Conservation (phyloP, 352 stramenopile species). For the Pythium aristosporum region DNA sequence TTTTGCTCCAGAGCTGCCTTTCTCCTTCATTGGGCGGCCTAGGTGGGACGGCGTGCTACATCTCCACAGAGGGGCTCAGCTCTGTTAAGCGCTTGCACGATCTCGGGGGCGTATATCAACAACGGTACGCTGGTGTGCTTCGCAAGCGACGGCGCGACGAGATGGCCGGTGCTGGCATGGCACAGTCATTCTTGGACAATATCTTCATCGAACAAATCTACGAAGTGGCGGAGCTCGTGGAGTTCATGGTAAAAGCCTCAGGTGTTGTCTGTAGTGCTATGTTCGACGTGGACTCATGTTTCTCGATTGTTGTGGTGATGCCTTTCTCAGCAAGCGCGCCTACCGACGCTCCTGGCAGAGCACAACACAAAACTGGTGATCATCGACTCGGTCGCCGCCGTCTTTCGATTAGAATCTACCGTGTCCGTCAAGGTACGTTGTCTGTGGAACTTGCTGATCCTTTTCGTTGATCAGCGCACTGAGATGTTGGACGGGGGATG, state of each 20-base stretch:
- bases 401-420: slow-evolving; percentile 73
- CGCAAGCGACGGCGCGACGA: slow-evolving; percentile 52
- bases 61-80: slow-evolving; percentile 73
- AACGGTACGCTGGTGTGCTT: slow-evolving; percentile 37
- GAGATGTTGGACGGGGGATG: background rate
- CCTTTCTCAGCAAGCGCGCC: slow-evolving; percentile 48
- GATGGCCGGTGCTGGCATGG: background rate
- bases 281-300: background rate
- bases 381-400: slow-evolving; percentile 75
- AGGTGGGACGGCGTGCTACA: slow-evolving; percentile 71
- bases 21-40: slow-evolving; percentile 47
- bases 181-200: slow-evolving; percentile 50
- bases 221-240: slow-evolving; percentile 58
- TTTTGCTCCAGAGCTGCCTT: slow-evolving; percentile 69
- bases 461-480: background rate
- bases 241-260: slow-evolving; percentile 46
- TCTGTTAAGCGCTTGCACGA: slow-evolving; percentile 75
- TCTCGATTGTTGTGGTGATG: background rate
- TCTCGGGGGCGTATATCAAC: slow-evolving; percentile 50
- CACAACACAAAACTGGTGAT: slow-evolving; percentile 81
- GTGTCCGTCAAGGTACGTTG: slow-evolving; percentile 57
- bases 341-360: slow-evolving; percentile 63
- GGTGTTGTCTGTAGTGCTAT: background rate
- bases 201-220: slow-evolving; percentile 84
- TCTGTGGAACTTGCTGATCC: background rate